Evolutionary conservation across 2,329 filamentous ascomycete genomes (phyloP).

Genomic region (Nigrospora sphaerica): DNA sequence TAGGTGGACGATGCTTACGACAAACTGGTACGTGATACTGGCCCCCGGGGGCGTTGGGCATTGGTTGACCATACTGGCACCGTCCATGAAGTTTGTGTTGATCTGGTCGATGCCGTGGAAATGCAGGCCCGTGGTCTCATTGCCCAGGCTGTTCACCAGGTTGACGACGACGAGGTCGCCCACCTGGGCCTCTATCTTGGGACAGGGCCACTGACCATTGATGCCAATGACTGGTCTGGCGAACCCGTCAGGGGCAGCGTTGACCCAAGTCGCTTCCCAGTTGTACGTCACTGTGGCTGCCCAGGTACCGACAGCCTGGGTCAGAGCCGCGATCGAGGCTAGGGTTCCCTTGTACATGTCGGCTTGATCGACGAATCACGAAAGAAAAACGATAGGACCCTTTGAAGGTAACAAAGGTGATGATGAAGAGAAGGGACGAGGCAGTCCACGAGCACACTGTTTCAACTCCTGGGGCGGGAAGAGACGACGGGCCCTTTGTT

Average conservation of each 20-base stretch:
- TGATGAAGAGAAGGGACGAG: no score
- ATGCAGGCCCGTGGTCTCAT: constrained; percentile 44
- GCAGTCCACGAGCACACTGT: no score
- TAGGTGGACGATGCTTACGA: constrained; percentile 23
- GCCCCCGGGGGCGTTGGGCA: constrained; percentile 46
- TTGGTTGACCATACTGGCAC: constrained; percentile 48
- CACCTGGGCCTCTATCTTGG: constrained; percentile 45
- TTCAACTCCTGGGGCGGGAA: no score
- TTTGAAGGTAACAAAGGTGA: no score
- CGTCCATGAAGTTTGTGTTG: constrained; percentile 53
- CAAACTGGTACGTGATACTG: constrained; percentile 51
- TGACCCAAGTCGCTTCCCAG: constrained; percentile 57
- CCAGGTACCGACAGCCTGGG: constrained; percentile 14
- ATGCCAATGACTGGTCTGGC: constrained; percentile 55
- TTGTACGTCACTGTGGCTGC: constrained; percentile 44
- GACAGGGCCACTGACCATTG: constrained; percentile 59
- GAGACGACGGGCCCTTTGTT: no score
- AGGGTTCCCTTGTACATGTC: constrained; percentile 10
- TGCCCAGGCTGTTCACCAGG: constrained; percentile 41
- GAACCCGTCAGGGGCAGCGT: constrained; percentile 53
- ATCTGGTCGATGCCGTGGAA: constrained; percentile 59
- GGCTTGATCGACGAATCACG: no score
- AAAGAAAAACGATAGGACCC: no score
- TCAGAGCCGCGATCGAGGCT: constrained; percentile 6
- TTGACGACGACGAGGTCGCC: constrained; percentile 45